Conservation (phyloP, 1,139 yeast species). For the Lodderomyces beijingensis region DNA sequence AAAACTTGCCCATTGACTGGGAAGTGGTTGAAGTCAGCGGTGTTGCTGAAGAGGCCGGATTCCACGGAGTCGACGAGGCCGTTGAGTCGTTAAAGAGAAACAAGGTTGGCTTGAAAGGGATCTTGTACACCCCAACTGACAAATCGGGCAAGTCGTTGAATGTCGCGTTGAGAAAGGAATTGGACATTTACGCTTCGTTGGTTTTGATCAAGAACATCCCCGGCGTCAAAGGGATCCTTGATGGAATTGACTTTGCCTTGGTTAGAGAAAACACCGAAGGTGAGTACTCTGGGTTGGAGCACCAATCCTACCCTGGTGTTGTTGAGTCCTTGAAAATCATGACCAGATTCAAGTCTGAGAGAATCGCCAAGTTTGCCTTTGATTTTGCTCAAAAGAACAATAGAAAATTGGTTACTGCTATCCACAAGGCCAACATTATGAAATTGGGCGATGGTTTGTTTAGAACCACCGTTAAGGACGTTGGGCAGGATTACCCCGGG, state of each 20-base stretch:
- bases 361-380: slow-evolving; percentile 95
- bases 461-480: slow-evolving; percentile 88
- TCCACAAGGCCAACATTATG: slow-evolving; percentile 99
- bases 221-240: slow-evolving; percentile 86
- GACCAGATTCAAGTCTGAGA: slow-evolving; percentile 92
- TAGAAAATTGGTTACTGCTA: slow-evolving; percentile 91
- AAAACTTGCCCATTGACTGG: slow-evolving; percentile 89
- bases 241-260: slow-evolving; percentile 85
- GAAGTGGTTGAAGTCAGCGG: slow-evolving; percentile 90
- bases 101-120: slow-evolving; percentile 96
- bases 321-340: slow-evolving; percentile 95
- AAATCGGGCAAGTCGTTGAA: slow-evolving; percentile 63
- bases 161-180: slow-evolving; percentile 94
- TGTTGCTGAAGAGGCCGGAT: slow-evolving; percentile 53
- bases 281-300: slow-evolving; percentile 98
- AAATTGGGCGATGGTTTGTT: slow-evolving; percentile 97
- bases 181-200: slow-evolving; percentile 91
- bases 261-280: slow-evolving; percentile 98
- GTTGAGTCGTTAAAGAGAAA: slow-evolving; percentile 91
- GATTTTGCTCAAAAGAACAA: slow-evolving; percentile 92
- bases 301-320: slow-evolving; percentile 95
- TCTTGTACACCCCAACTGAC: slow-evolving; percentile 84
- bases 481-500: slow-evolving; percentile 87
- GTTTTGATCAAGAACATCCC: slow-evolving; percentile 92
- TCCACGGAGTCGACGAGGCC: slow-evolving; percentile 68